Evolutionary conservation across 805 yeast species (phyloP), one percentile per base, ranked within the genome.

Genomic region (Dipodascus albidus): DNA sequence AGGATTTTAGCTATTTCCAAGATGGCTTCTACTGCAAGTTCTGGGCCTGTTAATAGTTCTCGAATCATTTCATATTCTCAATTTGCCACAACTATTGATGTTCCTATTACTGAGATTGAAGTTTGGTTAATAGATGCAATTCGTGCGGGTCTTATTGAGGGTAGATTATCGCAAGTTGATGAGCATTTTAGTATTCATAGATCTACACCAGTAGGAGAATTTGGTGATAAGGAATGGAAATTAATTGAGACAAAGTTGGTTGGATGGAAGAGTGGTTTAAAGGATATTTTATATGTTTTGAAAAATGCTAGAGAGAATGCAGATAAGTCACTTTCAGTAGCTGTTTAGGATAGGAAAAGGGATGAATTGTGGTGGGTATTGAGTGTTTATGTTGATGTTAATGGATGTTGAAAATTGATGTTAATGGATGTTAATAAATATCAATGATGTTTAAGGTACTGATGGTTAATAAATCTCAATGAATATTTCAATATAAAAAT

Each of bases 161-260:
- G 76, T 56, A 67, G 74, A 53, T 66, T 73, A 64, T 64, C 70
- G 55, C 77, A 73, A 62, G 62, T 70, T 35, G 62, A 62, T 48
- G 58, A 64, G 56, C 57, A 57, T 49, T 69, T 73, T 56, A 58
- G 60, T 50, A 62, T 73, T 20, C 74, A 71, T 61, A 57, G 68
- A 22, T 69, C 70, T 31, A 54, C 62, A 19, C 58, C 65, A 15
- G 60, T 70, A 19, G 73, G 75, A 21, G 61, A 64, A 22, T 64
- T 73, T 52, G 67, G 64, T n/a, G 53, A 52, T 33, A 63, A 61
- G 52, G 69, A 73, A 53, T 72, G 76, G 76, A 57, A 63, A 52
- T 51, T 50, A 2, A 59, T 73, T 50, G 64, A 66, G 49, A 53
- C 53, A 52, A 61, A 69, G 24, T 62, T 72, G 38, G 63, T 56